Percentiles rank a stretch among this genome's conserved stretches.
These are phyloP conservation scores for Myriosclerotinia curreyana DNA, from an alignment of 2,329 filamentous ascomycete species.

Conservation along the genomic window DNA sequence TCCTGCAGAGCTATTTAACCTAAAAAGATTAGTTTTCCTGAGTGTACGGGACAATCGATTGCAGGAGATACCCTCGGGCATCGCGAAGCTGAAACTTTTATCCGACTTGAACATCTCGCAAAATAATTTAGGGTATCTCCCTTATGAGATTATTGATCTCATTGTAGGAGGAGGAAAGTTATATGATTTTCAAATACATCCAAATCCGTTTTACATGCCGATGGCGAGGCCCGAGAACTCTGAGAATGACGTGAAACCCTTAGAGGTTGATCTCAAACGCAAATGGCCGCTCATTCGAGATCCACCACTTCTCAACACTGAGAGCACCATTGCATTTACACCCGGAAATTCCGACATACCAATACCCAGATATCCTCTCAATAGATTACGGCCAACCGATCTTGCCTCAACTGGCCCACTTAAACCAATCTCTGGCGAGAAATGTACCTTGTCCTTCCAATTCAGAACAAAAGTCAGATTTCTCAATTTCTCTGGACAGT, in stretches of 20 bases:
- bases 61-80: constrained; percentile 56
- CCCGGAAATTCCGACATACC: neutral
- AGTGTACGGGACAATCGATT: constrained; percentile 64
- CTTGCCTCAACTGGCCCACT: neutral
- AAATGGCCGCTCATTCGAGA: neutral
- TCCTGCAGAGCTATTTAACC: constrained; percentile 58
- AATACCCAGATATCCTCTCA: neutral
- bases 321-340: neutral
- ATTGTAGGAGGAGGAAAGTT: constrained; percentile 43
- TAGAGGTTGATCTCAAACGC: constrained; percentile 6
- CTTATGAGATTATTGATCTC: constrained; percentile 37
- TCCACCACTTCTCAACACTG: neutral
- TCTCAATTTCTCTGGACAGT: constrained; percentile 33
- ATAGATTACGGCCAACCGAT: too few species aligned
- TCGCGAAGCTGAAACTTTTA: constrained; percentile 57
- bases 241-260: neutral
- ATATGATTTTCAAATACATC: constrained; percentile 53
- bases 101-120: constrained; percentile 63
- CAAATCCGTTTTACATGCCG: constrained; percentile 59
- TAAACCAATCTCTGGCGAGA: neutral
- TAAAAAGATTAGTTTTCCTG: constrained; percentile 61
- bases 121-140: constrained; percentile 59
- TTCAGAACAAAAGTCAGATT: constrained; percentile 36
- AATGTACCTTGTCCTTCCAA: constrained; percentile 28
- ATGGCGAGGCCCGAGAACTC: neutral